Evolutionary conservation across 1,284 basidiomycete genomes (phyloP), one percentile per base, ranked within the genome.

Genomic region (Cutaneotrichosporon sp.): DNA sequence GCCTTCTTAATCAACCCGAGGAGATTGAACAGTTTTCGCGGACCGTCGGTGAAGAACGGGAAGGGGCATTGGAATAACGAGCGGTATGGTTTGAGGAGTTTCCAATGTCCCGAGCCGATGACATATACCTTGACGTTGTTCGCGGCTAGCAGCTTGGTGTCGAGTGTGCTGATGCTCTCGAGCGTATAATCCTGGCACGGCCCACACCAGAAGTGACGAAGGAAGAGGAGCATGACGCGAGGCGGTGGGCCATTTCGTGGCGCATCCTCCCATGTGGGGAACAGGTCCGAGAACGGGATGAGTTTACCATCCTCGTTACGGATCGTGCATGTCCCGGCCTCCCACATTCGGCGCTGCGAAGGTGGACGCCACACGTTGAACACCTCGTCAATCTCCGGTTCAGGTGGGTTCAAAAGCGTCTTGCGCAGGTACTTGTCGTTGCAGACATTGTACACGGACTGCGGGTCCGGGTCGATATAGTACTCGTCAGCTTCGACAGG

Each of bases 131-230:
- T 64, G 14, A 81, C 71, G n/a, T 74, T 73, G 4, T 72, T 69
- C 31, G 69, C 68, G 22, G 72, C 69, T 9, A 81, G 58, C 0
- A 72, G 73, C 4, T 67, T 68, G 5, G 74, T 71, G 61, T 80
- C 78, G 32, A 81, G 70, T 7, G 73, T 66, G 0, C 72, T 63
- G 8, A 82, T 61, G 1, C 75, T 77, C 13, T 73, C 71, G 46
- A 76, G 67, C 9, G 73, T 77, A 63, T 77, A 81, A 51, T 80
- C 76, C 66, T 81, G 80, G 59, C 77, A 80, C 68, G 76, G 74
- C 18, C 77, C 78, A 65, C 80, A 81, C 77, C 78, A 80, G 65
- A 79, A 80, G 61, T 75, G 64, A 4, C 79, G 68, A 36, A 80
- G 73, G 65, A 78, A 80, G 70, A 81, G 75, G 11, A 81, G 64